Base-by-base conservation (phyloP, 2,329 filamentous ascomycete species). In the Nothomitra cinnamomea region DNA sequence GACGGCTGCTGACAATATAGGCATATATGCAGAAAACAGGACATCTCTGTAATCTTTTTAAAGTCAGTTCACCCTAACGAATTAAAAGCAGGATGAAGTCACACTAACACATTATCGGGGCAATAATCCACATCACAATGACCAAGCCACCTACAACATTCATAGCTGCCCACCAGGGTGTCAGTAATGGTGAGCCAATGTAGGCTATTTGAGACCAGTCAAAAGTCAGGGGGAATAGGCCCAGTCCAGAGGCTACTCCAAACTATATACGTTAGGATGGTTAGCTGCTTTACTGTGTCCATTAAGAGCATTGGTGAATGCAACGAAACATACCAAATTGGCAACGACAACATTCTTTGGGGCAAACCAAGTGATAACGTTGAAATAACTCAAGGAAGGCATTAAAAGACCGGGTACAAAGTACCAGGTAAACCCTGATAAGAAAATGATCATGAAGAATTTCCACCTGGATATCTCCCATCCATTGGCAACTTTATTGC, bases 201-300 rank as follows among this genome's bases (percentile, higher is more conserved):
- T 90, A 79, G 0, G 87, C 87, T 57, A 94, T 82, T 63, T 94
- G 87, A 0, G 85, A 85, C 87, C 87, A 94, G 69, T 94, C 87
- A 62, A 94, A 94, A 0, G 87, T 94, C 61, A 94, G 64, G 0
- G 87, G 87, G 57, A 94, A 87, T 35, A 94, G 69, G 0, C 87
- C 87, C 13, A 94, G 74, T 1, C 87, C 87, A 1, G 87, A 90
- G n/a, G 80, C 77, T 15, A 90, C 83, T 15, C 87, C 87, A 62
- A 94, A 94, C 58, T 75, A 21, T 12, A 48, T 17, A 15, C 17
- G 3, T 13, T 7, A 21, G 38, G 50, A 55, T 50, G 53, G 56
- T 51, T 42, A 43, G 15, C 47, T 15, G n/a, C 40, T 22, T 6
- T 17, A 13, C 22, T 13, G 6, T 24, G 2, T 38, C 12, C 49